These are phyloP conservation scores for Escallonia herrerae DNA, from an alignment of 129 eudicot genomes.

Conservation along the genomic window DNA sequence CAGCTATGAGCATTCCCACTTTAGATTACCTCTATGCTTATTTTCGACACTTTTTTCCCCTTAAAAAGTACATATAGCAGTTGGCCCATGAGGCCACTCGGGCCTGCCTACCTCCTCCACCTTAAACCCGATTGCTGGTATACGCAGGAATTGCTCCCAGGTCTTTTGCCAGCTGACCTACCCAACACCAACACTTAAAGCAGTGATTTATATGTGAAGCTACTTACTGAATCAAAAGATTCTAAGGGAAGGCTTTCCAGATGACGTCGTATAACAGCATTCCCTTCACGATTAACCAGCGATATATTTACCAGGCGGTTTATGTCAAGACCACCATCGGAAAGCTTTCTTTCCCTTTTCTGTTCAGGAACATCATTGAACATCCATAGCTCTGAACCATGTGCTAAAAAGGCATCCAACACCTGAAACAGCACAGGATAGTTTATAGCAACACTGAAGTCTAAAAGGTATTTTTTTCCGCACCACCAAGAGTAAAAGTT, in stretches of 20 bases:
- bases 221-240: conserved; percentile 77
- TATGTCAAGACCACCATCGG: conserved; percentile 77
- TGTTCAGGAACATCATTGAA: conserved; percentile 78
- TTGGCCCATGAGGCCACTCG: no score
- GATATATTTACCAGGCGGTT: conserved; percentile 53
- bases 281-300: conserved; percentile 78
- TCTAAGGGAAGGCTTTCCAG: conserved; percentile 88
- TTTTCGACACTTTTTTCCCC: no score
- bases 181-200: background rate
- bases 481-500: no score
- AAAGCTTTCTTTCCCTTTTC: conserved; percentile 67
- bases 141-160: no score
- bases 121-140: no score
- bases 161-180: no score
- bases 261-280: conserved; percentile 84
- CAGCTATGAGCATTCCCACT: no score
- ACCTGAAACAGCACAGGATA: conserved; percentile 36
- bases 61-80: no score
- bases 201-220: conserved; percentile 3
- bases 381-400: conserved; percentile 84
- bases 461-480: background rate
- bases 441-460: background rate
- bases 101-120: no score
- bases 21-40: no score
- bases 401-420: conserved; percentile 80